Evolutionary conservation across 345 rosid species (phyloP), one percentile per base, ranked within the genome.

Genomic region (Eucalyptus sideroxylon): DNA sequence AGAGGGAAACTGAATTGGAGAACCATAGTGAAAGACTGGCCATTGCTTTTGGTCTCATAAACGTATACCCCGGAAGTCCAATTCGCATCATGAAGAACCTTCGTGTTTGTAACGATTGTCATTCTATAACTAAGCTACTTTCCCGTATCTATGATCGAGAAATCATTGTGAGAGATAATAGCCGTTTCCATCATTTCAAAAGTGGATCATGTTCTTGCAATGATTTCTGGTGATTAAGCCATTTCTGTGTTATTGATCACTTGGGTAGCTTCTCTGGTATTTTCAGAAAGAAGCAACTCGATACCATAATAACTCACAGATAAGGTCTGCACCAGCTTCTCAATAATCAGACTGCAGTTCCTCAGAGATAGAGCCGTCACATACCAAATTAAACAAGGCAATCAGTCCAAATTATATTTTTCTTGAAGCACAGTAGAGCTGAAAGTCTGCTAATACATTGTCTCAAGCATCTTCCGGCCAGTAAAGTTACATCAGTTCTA

Each of bases 11-110:
- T 30, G 94, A 92, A 88, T 34, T 93, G 88, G 94, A 92, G 89
- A 90, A 89, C 86, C 96, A 94, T 80, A 94, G 95, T 80, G 95
- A 94, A 90, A 95, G 95, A 89, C 89, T 95, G 90, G 97, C 97
- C 87, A 92, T 94, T 40, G 85, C 85, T 21, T 77, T 77, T 77
- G 85, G 85, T 23, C 85, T 77, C 85, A 40, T 77, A 77, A 77
- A 77, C 12, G 85, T 77, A 77, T 26, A 77, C 85, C 30, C 16
- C 1, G 89, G 93, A 51, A 90, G 60, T 62, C 93, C 94, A 7
- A 93, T 95, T 50, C 91, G 93, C 55, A 87, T 95, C 89, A 89
- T 94, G 69, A 95, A 95, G 90, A 95, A 92, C 92, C 92, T 95
- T 30, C 91, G 93, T 13, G 95, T 94, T 26, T 93, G 95, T 86